phyloP scores from a whole-genome alignment of 2,329 filamentous ascomycete species.

The Aspergillus felis region DNA sequence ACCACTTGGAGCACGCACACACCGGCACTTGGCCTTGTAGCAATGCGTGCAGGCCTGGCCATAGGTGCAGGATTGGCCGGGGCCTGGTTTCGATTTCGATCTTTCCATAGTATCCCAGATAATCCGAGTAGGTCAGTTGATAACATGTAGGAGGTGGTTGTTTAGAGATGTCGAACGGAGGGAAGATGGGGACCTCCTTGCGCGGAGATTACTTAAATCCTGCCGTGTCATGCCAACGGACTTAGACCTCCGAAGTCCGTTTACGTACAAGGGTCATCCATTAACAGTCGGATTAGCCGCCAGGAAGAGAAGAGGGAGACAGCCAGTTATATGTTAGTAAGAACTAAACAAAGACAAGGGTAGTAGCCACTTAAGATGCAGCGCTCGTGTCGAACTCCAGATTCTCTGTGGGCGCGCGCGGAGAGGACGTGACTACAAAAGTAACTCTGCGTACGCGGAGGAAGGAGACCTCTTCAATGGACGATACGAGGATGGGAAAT shows the following conservation, averaged over 20 bases:
- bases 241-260: conserved; percentile 10
- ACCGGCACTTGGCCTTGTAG: conserved; percentile 30
- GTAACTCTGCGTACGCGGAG: too few species aligned
- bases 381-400: too few species aligned
- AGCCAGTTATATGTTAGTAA: too few species aligned
- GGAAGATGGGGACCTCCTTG: neutral
- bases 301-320: too few species aligned
- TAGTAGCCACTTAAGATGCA: too few species aligned
- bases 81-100: conserved; percentile 1
- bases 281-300: too few species aligned
- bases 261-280: neutral
- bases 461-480: too few species aligned
- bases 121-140: neutral
- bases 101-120: conserved; percentile 11
- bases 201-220: neutral
- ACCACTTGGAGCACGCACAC: conserved; percentile 17
- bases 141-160: neutral
- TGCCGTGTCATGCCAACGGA: neutral
- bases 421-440: too few species aligned
- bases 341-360: too few species aligned
- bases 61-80: conserved; percentile 18
- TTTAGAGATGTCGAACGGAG: neutral
- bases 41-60: conserved; percentile 27
- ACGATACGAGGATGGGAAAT: too few species aligned
- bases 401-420: too few species aligned